Evolutionary conservation across 139 green algal genomes (phyloP).

Genomic region (Auxenochlorella protothecoides): DNA sequence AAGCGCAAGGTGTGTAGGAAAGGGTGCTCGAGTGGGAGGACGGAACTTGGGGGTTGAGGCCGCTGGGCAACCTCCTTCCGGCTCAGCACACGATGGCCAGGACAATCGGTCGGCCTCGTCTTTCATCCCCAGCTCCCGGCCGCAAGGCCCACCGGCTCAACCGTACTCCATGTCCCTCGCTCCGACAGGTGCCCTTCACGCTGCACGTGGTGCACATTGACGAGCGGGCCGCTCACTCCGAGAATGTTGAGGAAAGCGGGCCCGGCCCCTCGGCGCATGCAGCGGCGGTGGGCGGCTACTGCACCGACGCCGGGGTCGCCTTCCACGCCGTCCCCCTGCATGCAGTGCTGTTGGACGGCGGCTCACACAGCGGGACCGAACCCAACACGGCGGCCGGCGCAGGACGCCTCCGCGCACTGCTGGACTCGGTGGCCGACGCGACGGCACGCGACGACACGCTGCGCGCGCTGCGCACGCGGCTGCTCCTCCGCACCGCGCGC

Average conservation of each 20-base stretch:
- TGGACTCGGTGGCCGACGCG: constrained; percentile 35
- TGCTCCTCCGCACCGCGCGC: constrained; percentile 33
- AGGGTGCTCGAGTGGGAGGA: not conserved
- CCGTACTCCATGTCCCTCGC: not conserved
- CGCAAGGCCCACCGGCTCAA: no score
- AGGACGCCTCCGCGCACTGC: constrained; percentile 29
- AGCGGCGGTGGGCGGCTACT: not conserved
- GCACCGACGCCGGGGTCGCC: not conserved
- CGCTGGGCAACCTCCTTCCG: not conserved
- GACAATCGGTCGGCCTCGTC: no score
- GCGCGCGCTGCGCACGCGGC: constrained; percentile 30
- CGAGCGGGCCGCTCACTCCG: constrained; percentile 4
- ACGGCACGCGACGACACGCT: constrained; percentile 59
- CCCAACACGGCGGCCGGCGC: constrained; percentile 6
- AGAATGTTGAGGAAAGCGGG: no score
- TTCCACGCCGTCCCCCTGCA: not conserved
- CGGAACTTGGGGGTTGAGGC: not conserved
- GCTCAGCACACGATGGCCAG: not conserved
- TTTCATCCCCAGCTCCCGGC: no score
- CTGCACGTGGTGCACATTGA: constrained; percentile 40
- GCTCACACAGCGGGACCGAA: not conserved
- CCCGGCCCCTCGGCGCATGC: not conserved
- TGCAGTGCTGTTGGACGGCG: constrained; percentile 12
- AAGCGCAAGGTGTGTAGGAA: constrained; percentile 19
- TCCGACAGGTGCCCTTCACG: constrained; percentile 28